Base-by-base conservation (phyloP, 2,329 filamentous ascomycete genomes). In the Lachnellula suecica region DNA sequence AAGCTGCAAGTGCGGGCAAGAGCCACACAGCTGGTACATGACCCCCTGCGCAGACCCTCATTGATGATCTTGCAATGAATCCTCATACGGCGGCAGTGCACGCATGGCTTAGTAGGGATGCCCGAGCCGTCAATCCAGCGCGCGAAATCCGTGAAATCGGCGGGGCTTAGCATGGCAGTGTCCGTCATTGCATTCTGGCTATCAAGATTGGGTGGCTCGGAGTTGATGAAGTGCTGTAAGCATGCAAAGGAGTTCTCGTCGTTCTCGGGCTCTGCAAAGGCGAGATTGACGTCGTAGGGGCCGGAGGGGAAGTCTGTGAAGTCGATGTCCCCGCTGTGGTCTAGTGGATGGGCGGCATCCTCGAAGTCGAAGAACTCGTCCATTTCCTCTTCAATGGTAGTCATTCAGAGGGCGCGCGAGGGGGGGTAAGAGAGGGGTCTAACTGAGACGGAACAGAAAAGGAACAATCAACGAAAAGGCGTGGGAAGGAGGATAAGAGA, bases 351-450 rank as follows among this genome's bases (percentile, higher is more conserved):
- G 42, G 70, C 76, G 45, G 75, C 73, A 52, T 76, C 70, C 60
- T 83, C 79, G 80, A 82, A 85, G 65, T 84, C 74, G 67, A 88
- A 79, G 65, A 87, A 83, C 56, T 85, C 79, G 50, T 86, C 82
- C 58, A 76, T 72, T n/a, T 67, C 71, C 2, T 70, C 67, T 57
- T 80, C 71, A 44, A 70, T 71, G n/a, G 71, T 70, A 54, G 68
- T 70, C 65, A 65, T 66, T 52, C 54, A 63, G 49, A 67, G 59
- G 64, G 64, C 64, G 64, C 52, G 29, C 40, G 17, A 8, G 19
- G 13, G 11, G 5, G 17, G 19, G 31, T 25, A 20, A 23, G n/a
- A 25, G 19, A 42, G n/a, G 23, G 40, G 40, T 20, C 19, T 23
- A 19, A 42, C 40, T 13, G 22, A 20, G 19, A 24, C 10, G 1